phyloP scores from a whole-genome alignment of 768 basidiomycete species.

The Russula virescens region DNA sequence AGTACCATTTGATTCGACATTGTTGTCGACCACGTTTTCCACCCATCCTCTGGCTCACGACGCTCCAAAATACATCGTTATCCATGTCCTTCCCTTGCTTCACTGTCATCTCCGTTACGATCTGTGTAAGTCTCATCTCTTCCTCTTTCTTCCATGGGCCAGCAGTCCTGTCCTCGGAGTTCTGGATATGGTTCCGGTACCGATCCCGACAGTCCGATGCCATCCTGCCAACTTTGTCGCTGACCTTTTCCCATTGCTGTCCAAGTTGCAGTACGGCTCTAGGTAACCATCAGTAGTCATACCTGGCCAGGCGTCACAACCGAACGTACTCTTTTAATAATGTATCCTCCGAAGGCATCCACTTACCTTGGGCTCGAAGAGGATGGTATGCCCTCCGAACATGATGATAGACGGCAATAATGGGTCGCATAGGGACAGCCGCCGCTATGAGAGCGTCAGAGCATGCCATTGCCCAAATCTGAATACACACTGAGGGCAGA shows the following conservation, averaged over 20 bases:
- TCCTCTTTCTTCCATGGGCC: slow-evolving; percentile 77
- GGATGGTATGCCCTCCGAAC: slow-evolving; percentile 68
- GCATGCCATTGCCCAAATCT: too few species aligned
- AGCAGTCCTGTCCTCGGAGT: slow-evolving; percentile 55
- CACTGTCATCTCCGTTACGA: slow-evolving; percentile 71
- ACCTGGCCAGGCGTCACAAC: neutral
- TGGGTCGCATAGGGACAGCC: slow-evolving; percentile 68
- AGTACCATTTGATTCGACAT: slow-evolving; percentile 82
- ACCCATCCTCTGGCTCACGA: slow-evolving; percentile 72
- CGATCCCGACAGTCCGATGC: slow-evolving; percentile 80
- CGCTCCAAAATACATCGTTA: slow-evolving; percentile 79
- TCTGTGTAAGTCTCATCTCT: slow-evolving; percentile 64
- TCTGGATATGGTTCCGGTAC: slow-evolving; percentile 75
- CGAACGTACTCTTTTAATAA: slow-evolving; percentile 51
- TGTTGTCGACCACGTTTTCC: slow-evolving; percentile 72
- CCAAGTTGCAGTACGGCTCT: slow-evolving; percentile 69
- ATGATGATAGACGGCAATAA: slow-evolving; percentile 81
- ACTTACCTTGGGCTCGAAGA: slow-evolving; percentile 60
- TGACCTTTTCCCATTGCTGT: slow-evolving; percentile 78
- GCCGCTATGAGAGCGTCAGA: slow-evolving; percentile 40
- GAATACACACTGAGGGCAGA: slow-evolving; percentile 61
- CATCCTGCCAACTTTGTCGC: slow-evolving; percentile 63
- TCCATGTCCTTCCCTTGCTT: slow-evolving; percentile 68
- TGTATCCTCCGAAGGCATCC: slow-evolving; percentile 62
- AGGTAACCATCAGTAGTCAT: slow-evolving; percentile 2